Percentiles rank a stretch among this genome's conserved stretches.
These are phyloP conservation scores for Phytophthora citricola DNA, from an alignment of 352 stramenopile genomes.

Conservation along the genomic window DNA sequence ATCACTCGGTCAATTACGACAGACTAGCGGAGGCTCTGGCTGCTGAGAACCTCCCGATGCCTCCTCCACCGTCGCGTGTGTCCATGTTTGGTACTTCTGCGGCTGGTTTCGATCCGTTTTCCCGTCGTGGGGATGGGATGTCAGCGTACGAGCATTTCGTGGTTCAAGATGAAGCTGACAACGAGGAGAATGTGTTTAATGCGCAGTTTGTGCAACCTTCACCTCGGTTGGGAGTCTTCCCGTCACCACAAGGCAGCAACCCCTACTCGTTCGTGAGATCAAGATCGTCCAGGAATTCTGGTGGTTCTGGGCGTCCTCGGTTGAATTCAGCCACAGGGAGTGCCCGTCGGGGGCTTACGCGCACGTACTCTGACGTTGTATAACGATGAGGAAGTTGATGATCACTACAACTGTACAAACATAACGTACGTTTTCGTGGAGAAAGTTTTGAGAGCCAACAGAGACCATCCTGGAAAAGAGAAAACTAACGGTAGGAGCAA, in stretches of 20 bases:
- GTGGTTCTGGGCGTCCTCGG: conserved; percentile 6
- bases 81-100: conserved; percentile 72
- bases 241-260: conserved; percentile 20
- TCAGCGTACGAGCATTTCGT: conserved; percentile 76
- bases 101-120: conserved; percentile 61
- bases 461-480: too few species aligned
- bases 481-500: too few species aligned
- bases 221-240: conserved; percentile 30
- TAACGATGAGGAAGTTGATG: background rate
- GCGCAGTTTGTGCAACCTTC: conserved; percentile 50
- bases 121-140: conserved; percentile 37
- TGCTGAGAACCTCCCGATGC: conserved; percentile 52
- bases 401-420: too few species aligned
- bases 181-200: conserved; percentile 55
- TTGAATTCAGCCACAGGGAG: conserved; percentile 12
- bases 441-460: too few species aligned
- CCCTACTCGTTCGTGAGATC: conserved; percentile 26
- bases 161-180: conserved; percentile 48
- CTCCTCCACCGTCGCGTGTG: conserved; percentile 63
- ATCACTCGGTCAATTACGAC: conserved; percentile 72
- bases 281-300: conserved; percentile 19
- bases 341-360: conserved; percentile 13
- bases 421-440: too few species aligned
- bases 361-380: conserved; percentile 29
- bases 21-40: conserved; percentile 44